Evolutionary conservation across 2,329 filamentous ascomycete genomes (phyloP), one percentile per base, ranked within the genome.

Genomic region (Trichophyton simii): DNA sequence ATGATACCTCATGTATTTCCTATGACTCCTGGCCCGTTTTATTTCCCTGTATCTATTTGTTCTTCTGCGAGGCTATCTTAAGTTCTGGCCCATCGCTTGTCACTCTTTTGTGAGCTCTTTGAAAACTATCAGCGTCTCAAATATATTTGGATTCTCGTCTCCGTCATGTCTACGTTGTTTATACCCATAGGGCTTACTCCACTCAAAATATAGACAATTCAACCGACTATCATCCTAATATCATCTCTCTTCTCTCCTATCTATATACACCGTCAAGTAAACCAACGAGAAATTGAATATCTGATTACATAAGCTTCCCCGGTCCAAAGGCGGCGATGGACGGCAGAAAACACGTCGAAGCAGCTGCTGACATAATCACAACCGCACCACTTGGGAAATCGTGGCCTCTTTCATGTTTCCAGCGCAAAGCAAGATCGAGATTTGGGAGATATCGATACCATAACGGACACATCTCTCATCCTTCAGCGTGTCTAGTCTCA

Each of bases 381-480:
- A 55, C 50, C 28, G 50, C 50, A 55, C 50, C 13, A 55, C 50
- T 55, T 55, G 50, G 28, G 50, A 55, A 55, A 55, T 55, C 50
- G 50, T 55, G 50, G 50, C 50, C 50, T 55, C 50, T 55, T 55
- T 28, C 50, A 20, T 36, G 50, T 18, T 55, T 25, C 28, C 7
- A 25, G 25, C 18, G 13, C 13, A 25, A 36, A 55, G 15, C 28
- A 34, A 38, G 50, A 50, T 7, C 31, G 28, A 55, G 9, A 55
- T 15, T 36, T 18, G 50, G 28, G 28, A 38, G 50, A 55, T 55
- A 38, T 13, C 8, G 9, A 38, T 38, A 38, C 34, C 8, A 31
- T 31, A 11, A 55, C 50, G 18, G 31, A 5, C 50, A 34, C 31
- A 18, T 9, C 28, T 55, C 15, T 20, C n/a, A 8, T 18, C 15